phyloP scores from a whole-genome alignment of 129 eudicot genomes.

The Dittrichia graveolens region DNA sequence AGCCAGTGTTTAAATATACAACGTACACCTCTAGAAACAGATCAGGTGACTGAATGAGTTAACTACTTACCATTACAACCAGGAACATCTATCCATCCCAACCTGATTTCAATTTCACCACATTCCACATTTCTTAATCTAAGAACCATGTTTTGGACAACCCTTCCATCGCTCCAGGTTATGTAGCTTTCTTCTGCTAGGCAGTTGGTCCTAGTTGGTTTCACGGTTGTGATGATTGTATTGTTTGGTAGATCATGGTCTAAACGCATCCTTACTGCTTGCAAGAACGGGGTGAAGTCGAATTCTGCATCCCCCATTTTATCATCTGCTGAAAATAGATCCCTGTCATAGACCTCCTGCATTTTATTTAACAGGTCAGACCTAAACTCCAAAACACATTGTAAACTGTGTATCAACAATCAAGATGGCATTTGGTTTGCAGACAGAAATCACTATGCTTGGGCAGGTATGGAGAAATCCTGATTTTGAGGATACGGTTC shows the following conservation, averaged over 20 bases:
- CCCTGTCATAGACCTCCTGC: slow-evolving; percentile 61
- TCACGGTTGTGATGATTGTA: slow-evolving; percentile 47
- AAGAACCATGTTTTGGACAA: slow-evolving; percentile 56
- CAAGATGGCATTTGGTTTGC: not conserved
- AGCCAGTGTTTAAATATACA: slow-evolving; percentile 13
- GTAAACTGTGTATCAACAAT: not conserved
- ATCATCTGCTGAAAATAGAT: slow-evolving; percentile 51
- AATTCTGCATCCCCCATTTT: slow-evolving; percentile 76
- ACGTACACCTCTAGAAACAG: slow-evolving; percentile 14
- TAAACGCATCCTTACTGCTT: slow-evolving; percentile 52
- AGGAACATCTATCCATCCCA: slow-evolving; percentile 62
- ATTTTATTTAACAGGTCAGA: slow-evolving; percentile 12
- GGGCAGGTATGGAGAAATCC: no score
- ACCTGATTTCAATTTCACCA: slow-evolving; percentile 57
- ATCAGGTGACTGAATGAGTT: not conserved
- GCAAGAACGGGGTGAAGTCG: slow-evolving; percentile 52
- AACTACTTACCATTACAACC: slow-evolving; percentile 37
- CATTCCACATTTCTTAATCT: slow-evolving; percentile 53
- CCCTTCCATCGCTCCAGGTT: slow-evolving; percentile 45
- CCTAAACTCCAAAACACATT: not conserved
- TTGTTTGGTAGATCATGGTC: slow-evolving; percentile 35
- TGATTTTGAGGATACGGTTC: no score
- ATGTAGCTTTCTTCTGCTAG: slow-evolving; percentile 62
- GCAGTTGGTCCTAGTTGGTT: slow-evolving; percentile 57
- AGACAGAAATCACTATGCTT: no score